These are phyloP conservation scores for Leccinum variicolor DNA, from an alignment of 768 basidiomycete genomes.

Conservation along the genomic window DNA sequence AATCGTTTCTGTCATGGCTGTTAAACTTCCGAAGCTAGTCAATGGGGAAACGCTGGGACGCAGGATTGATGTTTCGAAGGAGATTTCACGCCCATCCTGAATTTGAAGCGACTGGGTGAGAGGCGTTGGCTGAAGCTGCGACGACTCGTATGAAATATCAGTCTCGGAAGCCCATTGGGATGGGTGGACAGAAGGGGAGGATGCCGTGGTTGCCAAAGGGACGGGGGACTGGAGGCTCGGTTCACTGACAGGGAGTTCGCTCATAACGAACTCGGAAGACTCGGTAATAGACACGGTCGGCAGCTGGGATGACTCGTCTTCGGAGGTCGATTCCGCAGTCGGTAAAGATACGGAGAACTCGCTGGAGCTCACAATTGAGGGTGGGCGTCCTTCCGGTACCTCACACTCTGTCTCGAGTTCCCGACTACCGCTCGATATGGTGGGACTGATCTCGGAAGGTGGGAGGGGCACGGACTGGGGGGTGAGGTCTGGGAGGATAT, in stretches of 20 bases:
- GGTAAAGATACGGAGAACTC: slow-evolving; percentile 27
- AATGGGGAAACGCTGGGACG: slow-evolving; percentile 51
- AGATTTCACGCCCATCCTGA: slow-evolving; percentile 58
- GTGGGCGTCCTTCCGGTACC: slow-evolving; percentile 3
- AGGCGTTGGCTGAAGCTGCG: slow-evolving; percentile 68
- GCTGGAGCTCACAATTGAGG: slow-evolving; percentile 19
- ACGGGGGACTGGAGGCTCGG: slow-evolving; percentile 30
- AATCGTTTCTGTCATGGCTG: slow-evolving; percentile 34
- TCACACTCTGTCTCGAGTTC: slow-evolving; percentile 23
- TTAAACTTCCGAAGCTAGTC: slow-evolving; percentile 30
- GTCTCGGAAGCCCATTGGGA: slow-evolving; percentile 62
- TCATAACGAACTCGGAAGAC: slow-evolving; percentile 34
- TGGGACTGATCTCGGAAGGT: slow-evolving; percentile 31
- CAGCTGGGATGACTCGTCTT: slow-evolving; percentile 28
- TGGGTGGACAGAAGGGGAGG: slow-evolving; percentile 38
- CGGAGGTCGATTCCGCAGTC: slow-evolving; percentile 32
- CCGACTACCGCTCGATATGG: slow-evolving; percentile 17
- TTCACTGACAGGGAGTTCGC: slow-evolving; percentile 28
- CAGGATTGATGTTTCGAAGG: slow-evolving; percentile 73
- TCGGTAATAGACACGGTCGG: slow-evolving; percentile 42
- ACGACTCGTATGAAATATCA: slow-evolving; percentile 72
- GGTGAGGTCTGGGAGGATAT: slow-evolving; percentile 12
- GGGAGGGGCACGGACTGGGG: slow-evolving; percentile 40
- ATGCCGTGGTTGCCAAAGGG: slow-evolving; percentile 34
- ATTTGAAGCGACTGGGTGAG: slow-evolving; percentile 49